Conservation (phyloP, 2,329 filamentous ascomycete species). For the Aspergillus melleus region DNA sequence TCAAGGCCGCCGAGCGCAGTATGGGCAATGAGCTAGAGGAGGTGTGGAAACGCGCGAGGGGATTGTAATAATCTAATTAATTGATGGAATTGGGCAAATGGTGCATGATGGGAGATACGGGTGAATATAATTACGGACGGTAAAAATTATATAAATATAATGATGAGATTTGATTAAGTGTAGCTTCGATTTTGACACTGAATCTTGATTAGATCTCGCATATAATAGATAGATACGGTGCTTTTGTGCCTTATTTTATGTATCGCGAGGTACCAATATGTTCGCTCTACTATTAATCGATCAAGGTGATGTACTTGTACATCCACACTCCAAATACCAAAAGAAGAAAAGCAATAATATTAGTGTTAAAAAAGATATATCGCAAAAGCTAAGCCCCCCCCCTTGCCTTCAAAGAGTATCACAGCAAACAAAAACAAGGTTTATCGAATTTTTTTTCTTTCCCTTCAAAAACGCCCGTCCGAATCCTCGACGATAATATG, state of each 20-base stretch:
- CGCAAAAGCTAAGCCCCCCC: neutral
- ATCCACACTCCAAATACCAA: neutral
- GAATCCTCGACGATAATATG: neutral
- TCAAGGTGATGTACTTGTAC: neutral
- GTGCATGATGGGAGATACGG: neutral
- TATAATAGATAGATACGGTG: no score
- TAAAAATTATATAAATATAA: neutral
- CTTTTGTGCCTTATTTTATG: no score
- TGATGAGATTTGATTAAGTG: no score
- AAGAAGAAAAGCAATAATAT: neutral
- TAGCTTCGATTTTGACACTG: no score
- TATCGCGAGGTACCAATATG: no score
- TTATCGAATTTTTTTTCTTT: neutral
- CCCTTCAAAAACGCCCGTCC: neutral
- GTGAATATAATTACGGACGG: neutral
- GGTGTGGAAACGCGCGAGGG: slow-evolving; percentile 21
- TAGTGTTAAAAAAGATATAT: neutral
- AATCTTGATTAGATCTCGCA: no score
- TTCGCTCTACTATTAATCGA: neutral
- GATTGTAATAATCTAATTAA: no score
- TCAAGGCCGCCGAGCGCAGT: slow-evolving; percentile 26
- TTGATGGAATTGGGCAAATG: no score
- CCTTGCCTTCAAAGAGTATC: neutral
- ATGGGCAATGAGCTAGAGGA: slow-evolving; percentile 35
- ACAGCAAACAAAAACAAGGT: neutral